A percentile compares a stretch with the other conserved stretches of the same genome.
Evolutionary conservation across 371 early-diverging fungal species (phyloP).

Genomic region (Saksenaea oblongispora): DNA sequence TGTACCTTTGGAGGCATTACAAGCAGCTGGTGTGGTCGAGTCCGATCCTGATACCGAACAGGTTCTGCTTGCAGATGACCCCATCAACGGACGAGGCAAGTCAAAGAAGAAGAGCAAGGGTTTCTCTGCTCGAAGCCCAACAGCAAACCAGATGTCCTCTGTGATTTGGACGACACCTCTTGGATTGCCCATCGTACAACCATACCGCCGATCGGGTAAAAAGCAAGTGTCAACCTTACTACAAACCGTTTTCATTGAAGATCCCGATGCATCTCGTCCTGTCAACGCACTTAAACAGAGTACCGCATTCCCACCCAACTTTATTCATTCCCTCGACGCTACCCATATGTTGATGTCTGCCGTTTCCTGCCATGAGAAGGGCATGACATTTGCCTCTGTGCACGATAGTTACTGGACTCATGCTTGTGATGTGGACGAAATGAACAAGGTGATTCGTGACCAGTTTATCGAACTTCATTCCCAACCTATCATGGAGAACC

Average conservation of each 20-base stretch:
- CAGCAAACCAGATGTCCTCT: slow-evolving; percentile 73
- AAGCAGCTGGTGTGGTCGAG: slow-evolving; percentile 41
- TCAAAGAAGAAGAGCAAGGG: slow-evolving; percentile 15
- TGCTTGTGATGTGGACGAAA: slow-evolving; percentile 85
- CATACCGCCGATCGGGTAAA: slow-evolving; percentile 80
- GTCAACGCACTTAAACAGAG: slow-evolving; percentile 92
- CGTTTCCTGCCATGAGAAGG: slow-evolving; percentile 77
- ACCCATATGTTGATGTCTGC: slow-evolving; percentile 97
- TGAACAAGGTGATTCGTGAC: slow-evolving; percentile 87
- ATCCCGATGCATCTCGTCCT: slow-evolving; percentile 72
- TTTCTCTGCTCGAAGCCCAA: slow-evolving; percentile 51
- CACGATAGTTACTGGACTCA: slow-evolving; percentile 99
- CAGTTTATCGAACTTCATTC: slow-evolving; percentile 89
- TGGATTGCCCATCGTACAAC: slow-evolving; percentile 94
- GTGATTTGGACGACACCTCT: slow-evolving; percentile 98
- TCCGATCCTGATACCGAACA: not conserved
- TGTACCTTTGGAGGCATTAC: slow-evolving; percentile 65
- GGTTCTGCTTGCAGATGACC: not conserved
- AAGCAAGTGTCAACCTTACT: slow-evolving; percentile 73
- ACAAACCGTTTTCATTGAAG: slow-evolving; percentile 79
- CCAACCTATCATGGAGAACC: slow-evolving; percentile 82
- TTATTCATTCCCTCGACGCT: slow-evolving; percentile 97
- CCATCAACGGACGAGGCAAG: not conserved
- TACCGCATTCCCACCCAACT: slow-evolving; percentile 98
- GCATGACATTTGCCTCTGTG: slow-evolving; percentile 90